phyloP scores from a whole-genome alignment of 257 asterid genomes.

The Cruciata laevipes region DNA sequence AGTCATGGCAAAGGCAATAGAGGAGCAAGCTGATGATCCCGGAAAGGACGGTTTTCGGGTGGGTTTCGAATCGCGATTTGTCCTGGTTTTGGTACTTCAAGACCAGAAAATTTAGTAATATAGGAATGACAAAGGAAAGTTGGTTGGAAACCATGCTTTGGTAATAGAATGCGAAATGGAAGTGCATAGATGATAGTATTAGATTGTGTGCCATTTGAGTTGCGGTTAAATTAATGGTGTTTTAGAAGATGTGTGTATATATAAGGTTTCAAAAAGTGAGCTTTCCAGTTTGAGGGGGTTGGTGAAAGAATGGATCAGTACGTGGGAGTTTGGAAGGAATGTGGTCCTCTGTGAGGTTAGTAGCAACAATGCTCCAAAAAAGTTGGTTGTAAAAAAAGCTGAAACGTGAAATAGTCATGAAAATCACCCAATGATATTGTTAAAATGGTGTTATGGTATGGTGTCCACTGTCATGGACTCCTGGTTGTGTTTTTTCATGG shows the following conservation, averaged over 20 bases:
- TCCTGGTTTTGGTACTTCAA: conserved; percentile 1
- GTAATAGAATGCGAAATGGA: not conserved
- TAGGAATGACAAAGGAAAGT: not conserved
- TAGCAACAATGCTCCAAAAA: not conserved
- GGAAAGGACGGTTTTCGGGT: not conserved
- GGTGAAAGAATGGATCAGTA: not conserved
- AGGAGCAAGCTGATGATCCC: not conserved
- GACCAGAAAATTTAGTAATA: not conserved
- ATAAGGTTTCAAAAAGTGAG: not conserved
- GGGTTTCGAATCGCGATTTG: conserved; percentile 1
- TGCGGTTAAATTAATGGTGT: not conserved
- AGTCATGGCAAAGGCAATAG: not conserved
- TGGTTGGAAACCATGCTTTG: not conserved
- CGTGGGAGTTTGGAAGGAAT: not conserved
- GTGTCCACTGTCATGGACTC: too few species aligned
- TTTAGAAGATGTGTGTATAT: not conserved
- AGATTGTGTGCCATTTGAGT: not conserved
- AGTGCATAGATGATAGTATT: not conserved
- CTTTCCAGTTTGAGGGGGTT: not conserved
- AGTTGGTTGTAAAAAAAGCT: too few species aligned
- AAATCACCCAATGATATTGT: too few species aligned
- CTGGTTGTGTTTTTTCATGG: too few species aligned
- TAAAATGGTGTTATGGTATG: too few species aligned
- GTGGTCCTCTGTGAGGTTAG: not conserved
- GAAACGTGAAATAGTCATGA: too few species aligned